Percentiles rank a stretch among this genome's conserved stretches.
phyloP scores from a whole-genome alignment of 2,329 filamentous ascomycete species.

The Penicillium frequentans region DNA sequence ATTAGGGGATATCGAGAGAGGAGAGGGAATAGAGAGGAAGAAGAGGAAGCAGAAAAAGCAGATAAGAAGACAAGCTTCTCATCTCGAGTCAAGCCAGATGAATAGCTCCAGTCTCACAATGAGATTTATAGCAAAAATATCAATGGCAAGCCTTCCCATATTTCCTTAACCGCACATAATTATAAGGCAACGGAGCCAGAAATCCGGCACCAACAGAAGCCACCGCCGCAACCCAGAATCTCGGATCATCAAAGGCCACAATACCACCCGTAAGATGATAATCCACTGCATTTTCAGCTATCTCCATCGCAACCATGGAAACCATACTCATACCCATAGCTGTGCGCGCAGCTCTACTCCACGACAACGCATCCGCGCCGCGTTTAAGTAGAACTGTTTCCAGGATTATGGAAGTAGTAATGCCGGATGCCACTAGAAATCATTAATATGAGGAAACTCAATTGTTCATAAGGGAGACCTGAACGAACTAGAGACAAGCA shows the following conservation, averaged over 20 bases:
- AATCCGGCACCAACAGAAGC: constrained; percentile 31
- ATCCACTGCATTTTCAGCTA: constrained; percentile 56
- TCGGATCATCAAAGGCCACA: constrained; percentile 48
- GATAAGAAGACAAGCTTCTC: too few species aligned
- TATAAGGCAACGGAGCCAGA: constrained; percentile 55
- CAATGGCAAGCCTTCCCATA: constrained; percentile 44
- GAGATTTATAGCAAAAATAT: neutral
- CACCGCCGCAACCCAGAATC: constrained; percentile 54
- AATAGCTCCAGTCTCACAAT: neutral
- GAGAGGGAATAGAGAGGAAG: too few species aligned
- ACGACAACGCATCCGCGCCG: constrained; percentile 51
- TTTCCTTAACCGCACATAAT: constrained; percentile 51
- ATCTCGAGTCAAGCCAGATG: neutral
- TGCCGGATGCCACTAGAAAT: constrained; percentile 50
- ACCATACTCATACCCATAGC: constrained; percentile 61
- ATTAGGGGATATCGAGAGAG: too few species aligned
- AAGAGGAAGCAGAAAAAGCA: too few species aligned
- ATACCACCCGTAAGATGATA: constrained; percentile 56
- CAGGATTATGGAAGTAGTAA: constrained; percentile 53
- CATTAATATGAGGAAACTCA: neutral
- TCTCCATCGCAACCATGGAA: constrained; percentile 61
- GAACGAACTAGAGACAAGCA: constrained; percentile 53
- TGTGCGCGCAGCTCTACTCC: constrained; percentile 50
- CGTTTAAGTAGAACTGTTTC: constrained; percentile 54
- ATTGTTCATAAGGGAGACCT: neutral